phyloP scores from a whole-genome alignment of 2,329 filamentous ascomycete species.

The Diplodia mutila region DNA sequence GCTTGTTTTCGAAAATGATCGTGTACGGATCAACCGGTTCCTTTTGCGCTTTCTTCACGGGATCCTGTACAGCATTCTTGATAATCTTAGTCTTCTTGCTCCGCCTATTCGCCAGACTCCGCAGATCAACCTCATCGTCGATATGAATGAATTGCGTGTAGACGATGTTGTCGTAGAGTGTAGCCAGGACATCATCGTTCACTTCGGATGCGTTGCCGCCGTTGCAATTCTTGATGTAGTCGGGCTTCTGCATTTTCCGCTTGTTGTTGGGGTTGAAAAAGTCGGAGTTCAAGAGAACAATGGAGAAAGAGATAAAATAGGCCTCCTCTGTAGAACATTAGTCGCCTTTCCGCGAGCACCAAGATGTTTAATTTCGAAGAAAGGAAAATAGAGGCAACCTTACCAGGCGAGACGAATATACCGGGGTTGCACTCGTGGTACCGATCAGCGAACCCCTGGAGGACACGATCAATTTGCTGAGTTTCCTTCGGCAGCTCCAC shows the following conservation, averaged over 20 bases:
- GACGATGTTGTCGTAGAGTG: conserved; percentile 97
- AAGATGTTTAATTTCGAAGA: background rate
- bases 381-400: conserved; percentile 21
- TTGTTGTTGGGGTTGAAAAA: conserved; percentile 99
- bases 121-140: conserved; percentile 85
- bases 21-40: conserved; percentile 96
- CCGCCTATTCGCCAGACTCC: conserved; percentile 72
- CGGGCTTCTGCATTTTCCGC: conserved; percentile 94
- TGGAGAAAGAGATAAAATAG: conserved; percentile 97
- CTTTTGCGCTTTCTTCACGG: conserved; percentile 66
- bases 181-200: conserved; percentile 90
- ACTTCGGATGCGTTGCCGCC: conserved; percentile 65
- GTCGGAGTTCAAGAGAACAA: conserved; percentile 94
- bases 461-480: conserved; percentile 92
- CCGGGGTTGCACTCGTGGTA: conserved; percentile 99
- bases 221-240: conserved; percentile 96
- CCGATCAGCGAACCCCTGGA: conserved; percentile 92
- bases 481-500: conserved; percentile 96
- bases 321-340: conserved; percentile 69
- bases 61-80: conserved; percentile 63
- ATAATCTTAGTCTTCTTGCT: conserved; percentile 62
- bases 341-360: conserved; percentile 5
- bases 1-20: conserved; percentile 84
- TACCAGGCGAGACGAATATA: conserved; percentile 78
- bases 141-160: conserved; percentile 99